phyloP scores from a whole-genome alignment of 2,329 filamentous ascomycete species.

The Calonectria pauciramosa region DNA sequence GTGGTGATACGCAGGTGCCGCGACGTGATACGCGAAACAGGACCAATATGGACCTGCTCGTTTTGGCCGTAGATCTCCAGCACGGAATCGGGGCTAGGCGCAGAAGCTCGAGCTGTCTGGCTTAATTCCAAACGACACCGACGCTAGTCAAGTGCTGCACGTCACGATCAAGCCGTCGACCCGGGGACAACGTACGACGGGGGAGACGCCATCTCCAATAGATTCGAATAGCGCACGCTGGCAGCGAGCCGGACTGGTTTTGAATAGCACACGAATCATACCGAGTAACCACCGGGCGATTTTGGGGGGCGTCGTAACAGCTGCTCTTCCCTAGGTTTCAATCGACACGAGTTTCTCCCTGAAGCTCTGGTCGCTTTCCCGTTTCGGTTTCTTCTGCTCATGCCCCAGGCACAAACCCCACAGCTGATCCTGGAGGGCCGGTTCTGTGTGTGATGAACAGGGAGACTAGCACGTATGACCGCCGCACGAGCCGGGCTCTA shows the following conservation, averaged over 20 bases:
- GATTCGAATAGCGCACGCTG: background rate
- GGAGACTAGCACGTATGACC: constrained; percentile 41
- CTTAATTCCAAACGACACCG: constrained; percentile 33
- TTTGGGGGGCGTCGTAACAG: background rate
- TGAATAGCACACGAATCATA: background rate
- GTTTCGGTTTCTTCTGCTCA: constrained; percentile 17
- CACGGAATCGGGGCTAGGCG: constrained; percentile 7
- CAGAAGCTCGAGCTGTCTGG: constrained; percentile 32
- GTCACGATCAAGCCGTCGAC: constrained; percentile 17
- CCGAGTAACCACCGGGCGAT: background rate
- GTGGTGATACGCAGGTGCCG: constrained; percentile 11
- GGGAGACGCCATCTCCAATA: background rate
- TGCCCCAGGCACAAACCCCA: constrained; percentile 33
- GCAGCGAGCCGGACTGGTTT: background rate
- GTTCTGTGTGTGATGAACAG: constrained; percentile 42
- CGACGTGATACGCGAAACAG: constrained; percentile 16
- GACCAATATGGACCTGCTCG: background rate
- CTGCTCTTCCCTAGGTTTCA: constrained; percentile 6
- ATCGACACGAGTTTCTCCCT: constrained; percentile 24
- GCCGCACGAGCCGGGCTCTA: constrained; percentile 40
- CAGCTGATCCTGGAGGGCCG: constrained; percentile 24
- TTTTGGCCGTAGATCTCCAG: constrained; percentile 14
- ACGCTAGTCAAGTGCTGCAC: constrained; percentile 25
- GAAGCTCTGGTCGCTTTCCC: constrained; percentile 21
- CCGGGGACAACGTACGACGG: constrained; percentile 19